phyloP scores from a whole-genome alignment of 176 grass and related monocot genomes.

The Lolium multiflorum region DNA sequence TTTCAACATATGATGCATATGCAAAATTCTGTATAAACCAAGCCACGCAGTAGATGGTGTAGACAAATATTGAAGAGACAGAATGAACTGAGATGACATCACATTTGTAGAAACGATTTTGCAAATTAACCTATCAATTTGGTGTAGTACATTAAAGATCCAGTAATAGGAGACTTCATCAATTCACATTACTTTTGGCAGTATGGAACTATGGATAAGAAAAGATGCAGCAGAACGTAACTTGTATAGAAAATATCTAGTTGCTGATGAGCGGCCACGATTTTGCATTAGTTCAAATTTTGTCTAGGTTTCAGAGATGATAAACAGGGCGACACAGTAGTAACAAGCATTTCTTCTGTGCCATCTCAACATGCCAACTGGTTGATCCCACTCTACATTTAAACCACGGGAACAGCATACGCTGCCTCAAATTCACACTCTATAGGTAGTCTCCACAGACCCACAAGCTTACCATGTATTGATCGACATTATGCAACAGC shows the following conservation, averaged over 20 bases:
- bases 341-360: background rate
- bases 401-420: background rate
- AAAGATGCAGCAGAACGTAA: background rate
- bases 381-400: background rate
- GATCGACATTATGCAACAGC: constrained; percentile 9
- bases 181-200: background rate
- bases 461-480: background rate
- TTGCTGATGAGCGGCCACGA: background rate
- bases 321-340: background rate
- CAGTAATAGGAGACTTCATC: background rate
- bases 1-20: constrained; percentile 12
- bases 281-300: background rate
- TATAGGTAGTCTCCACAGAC: background rate
- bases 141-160: constrained; percentile 4
- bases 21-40: background rate
- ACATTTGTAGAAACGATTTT: background rate
- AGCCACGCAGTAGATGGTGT: background rate
- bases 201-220: background rate
- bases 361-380: background rate
- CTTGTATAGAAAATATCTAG: background rate
- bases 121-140: constrained; percentile 27
- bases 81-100: background rate
- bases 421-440: background rate
- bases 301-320: background rate
- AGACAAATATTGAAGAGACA: background rate